A percentile compares a stretch with the other conserved stretches of the same genome.
phyloP scores from a whole-genome alignment of 192 early-diverging fungal genomes.

The Podila horticola region DNA sequence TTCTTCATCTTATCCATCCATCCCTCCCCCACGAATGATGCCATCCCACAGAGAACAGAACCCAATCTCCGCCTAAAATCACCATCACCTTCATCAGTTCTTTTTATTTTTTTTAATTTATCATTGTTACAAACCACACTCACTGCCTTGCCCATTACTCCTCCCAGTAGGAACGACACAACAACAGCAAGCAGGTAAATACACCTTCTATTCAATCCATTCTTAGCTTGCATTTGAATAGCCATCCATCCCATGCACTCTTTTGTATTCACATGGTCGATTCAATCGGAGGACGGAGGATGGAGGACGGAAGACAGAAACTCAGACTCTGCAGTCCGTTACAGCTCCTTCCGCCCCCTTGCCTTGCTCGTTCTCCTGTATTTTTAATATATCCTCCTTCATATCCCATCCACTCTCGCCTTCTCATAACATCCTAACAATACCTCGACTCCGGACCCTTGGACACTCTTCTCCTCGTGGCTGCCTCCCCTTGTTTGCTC shows the following conservation, averaged over 20 bases:
- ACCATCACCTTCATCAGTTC: not conserved
- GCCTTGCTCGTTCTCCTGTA: too few relatives aligned
- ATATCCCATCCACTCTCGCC: not conserved
- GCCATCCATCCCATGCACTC: too few relatives aligned
- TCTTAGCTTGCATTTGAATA: too few relatives aligned
- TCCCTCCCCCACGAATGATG: conserved; percentile 1
- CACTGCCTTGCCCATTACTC: too few relatives aligned
- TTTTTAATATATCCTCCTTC: not conserved
- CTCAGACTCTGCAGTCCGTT: too few relatives aligned
- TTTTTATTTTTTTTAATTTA: not conserved
- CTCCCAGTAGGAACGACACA: too few relatives aligned
- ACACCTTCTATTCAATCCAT: too few relatives aligned
- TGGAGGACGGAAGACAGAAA: too few relatives aligned
- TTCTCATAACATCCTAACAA: not conserved
- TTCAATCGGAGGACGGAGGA: too few relatives aligned
- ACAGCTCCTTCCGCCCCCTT: too few relatives aligned
- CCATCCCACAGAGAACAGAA: not conserved
- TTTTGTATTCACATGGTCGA: too few relatives aligned
- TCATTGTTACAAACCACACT: not conserved
- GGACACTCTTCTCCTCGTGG: not conserved
- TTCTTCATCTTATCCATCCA: conserved; percentile 1
- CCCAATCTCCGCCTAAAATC: conserved; percentile 1
- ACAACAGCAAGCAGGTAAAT: too few relatives aligned
- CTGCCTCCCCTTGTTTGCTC: conserved; percentile 3
- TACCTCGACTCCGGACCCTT: not conserved